These are phyloP conservation scores for Volvox reticuliferus DNA, from an alignment of 139 green algal species.

Conservation along the genomic window DNA sequence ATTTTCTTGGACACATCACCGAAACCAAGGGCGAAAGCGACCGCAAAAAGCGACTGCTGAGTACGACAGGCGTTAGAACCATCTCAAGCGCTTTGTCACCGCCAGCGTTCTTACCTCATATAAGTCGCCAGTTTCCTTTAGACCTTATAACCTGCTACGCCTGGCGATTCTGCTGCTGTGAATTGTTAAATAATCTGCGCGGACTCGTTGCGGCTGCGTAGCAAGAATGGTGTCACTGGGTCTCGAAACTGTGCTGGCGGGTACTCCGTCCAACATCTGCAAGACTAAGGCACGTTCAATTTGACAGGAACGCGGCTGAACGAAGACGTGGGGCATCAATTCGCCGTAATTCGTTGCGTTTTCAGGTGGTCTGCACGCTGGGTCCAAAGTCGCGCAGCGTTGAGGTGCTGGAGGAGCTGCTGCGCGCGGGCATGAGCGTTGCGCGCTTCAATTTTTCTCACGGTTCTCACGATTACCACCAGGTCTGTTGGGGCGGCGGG, in stretches of 20 bases:
- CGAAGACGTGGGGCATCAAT: background rate
- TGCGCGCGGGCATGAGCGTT: constrained; percentile 93
- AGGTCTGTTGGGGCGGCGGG: constrained; percentile 63
- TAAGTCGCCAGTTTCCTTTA: no score
- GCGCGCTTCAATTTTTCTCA: constrained; percentile 98
- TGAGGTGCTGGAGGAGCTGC: constrained; percentile 89
- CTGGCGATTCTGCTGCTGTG: no score
- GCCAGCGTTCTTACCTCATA: no score
- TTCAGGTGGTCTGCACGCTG: constrained; percentile 96
- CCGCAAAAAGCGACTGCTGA: background rate
- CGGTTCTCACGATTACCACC: constrained; percentile 96
- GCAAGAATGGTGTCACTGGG: constrained; percentile 75
- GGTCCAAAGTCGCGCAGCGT: constrained; percentile 86
- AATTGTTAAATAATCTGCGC: background rate
- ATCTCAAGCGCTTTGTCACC: background rate
- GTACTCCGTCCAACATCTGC: constrained; percentile 67
- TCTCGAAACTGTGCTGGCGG: constrained; percentile 79
- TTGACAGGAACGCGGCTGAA: background rate
- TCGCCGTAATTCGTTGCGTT: background rate
- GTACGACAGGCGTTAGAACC: background rate
- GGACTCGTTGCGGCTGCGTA: constrained; percentile 12
- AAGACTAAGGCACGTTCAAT: constrained; percentile 77
- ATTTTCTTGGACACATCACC: background rate
- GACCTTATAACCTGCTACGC: no score
- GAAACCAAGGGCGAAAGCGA: background rate